Conservation (phyloP, 176 grass and related monocot species). For the Musa acuminata region DNA sequence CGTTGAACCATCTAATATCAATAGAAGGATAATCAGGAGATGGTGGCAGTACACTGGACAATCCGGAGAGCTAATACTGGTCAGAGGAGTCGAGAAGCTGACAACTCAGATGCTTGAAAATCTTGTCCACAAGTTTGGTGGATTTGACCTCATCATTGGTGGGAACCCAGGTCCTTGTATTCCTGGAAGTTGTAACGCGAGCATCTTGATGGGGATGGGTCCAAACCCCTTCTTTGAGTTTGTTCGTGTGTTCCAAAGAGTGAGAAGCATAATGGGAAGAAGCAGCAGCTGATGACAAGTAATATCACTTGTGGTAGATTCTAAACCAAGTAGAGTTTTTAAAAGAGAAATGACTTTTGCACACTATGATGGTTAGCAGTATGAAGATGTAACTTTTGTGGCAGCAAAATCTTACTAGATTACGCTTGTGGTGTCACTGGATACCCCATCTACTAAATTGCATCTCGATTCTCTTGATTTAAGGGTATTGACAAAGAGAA, state of each 20-base stretch:
- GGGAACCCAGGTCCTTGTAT: conserved; percentile 26
- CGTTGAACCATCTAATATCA: conserved; percentile 55
- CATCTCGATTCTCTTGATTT: no score
- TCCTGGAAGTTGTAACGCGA: conserved; percentile 35
- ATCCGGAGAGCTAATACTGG: conserved; percentile 46
- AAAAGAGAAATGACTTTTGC: no score
- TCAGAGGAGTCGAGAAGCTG: conserved; percentile 38
- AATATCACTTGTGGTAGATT: background rate
- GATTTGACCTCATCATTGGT: conserved; percentile 65
- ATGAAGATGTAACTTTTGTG: no score
- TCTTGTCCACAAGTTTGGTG: conserved; percentile 45
- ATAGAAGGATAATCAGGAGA: conserved; percentile 55
- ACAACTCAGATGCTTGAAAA: conserved; percentile 32
- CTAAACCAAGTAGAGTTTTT: no score
- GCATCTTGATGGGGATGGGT: conserved; percentile 55
- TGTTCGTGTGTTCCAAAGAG: conserved; percentile 51
- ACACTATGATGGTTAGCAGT: no score
- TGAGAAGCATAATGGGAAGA: conserved; percentile 38
- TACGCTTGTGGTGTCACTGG: no score
- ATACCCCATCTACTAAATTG: no score
- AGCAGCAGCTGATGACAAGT: conserved; percentile 17
- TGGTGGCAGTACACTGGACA: conserved; percentile 66
- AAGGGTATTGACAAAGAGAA: no score
- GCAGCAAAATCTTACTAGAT: no score
- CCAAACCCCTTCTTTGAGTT: conserved; percentile 46